Evolutionary conservation across 2,329 filamentous ascomycete genomes (phyloP), one percentile per base, ranked within the genome.

Genomic region (Pochonia chlamydosporia): DNA sequence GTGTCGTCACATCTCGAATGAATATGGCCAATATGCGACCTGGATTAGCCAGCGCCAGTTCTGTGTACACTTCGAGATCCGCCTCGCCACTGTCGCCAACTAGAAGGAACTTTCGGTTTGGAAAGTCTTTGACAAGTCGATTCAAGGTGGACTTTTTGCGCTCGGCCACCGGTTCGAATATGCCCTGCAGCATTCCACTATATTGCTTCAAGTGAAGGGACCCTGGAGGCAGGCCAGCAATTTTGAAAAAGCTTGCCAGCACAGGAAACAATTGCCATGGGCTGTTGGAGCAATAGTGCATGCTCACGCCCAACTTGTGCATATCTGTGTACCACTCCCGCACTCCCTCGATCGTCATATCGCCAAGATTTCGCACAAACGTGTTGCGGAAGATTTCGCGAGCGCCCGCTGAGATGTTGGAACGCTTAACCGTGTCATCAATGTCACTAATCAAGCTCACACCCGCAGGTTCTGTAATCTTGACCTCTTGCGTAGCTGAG

Each of bases 271-370:
- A 76, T 63, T 99, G 95, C 95, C 95, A 99, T 1, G 93, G 93
- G 43, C 92, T 95, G 66, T 99, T 99, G n/a, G 93, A 99, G 54
- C 96, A 95, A 64, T 99, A 99, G 63, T 99, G 95, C 44, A 99
- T 78, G 57, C 84, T 81, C 21, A 97, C 92, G 16, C 91, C 90
- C 70, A 92, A 81, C 18, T 82, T 74, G 33, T 86, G 78, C 68
- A 99, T 76, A 18, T 75, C 75, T 30, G 74, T 81, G 62, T 97
- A 99, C 92, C 93, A 97, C 52, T 95, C 89, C 49, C 75, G 80
- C 18, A 97, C 91, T 2, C 93, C 93, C 14, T 90, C 85, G 20
- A 99, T 82, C 0, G 83, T 89, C 40, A 97, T 74, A 50, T 92
- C 89, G 3, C 70, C 74, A 1, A 97, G 72, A 39, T 96, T 89